Conservation (phyloP, 2,329 filamentous ascomycete species). For the Akanthomyces uredinophilus region DNA sequence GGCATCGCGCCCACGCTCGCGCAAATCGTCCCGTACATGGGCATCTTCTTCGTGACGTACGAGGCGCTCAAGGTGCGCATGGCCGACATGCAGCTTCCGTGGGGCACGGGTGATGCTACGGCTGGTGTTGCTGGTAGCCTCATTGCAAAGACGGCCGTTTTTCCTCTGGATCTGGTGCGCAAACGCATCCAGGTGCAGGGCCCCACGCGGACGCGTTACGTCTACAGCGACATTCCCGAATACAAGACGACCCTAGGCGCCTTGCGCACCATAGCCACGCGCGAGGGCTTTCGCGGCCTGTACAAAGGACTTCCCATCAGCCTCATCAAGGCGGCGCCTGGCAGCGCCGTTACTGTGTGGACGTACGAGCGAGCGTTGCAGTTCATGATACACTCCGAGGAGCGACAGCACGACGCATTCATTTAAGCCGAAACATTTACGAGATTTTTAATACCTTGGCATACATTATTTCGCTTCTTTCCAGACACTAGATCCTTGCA, state of each 20-base stretch:
- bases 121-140: conserved; percentile 78
- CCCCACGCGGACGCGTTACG: conserved; percentile 71
- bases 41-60: conserved; percentile 88
- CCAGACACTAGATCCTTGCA: not conserved
- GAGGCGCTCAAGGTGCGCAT: conserved; percentile 66
- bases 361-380: conserved; percentile 77
- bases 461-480: not conserved
- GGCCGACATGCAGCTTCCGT: conserved; percentile 51
- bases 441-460: not conserved
- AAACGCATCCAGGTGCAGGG: conserved; percentile 96
- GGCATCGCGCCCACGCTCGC: conserved; percentile 75
- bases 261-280: conserved; percentile 60
- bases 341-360: conserved; percentile 90
- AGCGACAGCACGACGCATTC: conserved; percentile 23
- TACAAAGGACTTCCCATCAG: conserved; percentile 88
- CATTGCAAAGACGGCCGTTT: conserved; percentile 81
- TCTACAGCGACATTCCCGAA: conserved; percentile 81
- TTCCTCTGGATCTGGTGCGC: conserved; percentile 85
- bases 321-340: conserved; percentile 88
- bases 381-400: conserved; percentile 42
- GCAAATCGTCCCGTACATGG: conserved; percentile 96
- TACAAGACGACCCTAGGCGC: conserved; percentile 66
- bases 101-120: conserved; percentile 75
- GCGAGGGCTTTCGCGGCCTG: conserved; percentile 72
- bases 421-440: not conserved